A percentile compares a stretch with the other conserved stretches of the same genome.
Conservation (phyloP, 306 rosid genomes). For the Benincasa hispida region DNA sequence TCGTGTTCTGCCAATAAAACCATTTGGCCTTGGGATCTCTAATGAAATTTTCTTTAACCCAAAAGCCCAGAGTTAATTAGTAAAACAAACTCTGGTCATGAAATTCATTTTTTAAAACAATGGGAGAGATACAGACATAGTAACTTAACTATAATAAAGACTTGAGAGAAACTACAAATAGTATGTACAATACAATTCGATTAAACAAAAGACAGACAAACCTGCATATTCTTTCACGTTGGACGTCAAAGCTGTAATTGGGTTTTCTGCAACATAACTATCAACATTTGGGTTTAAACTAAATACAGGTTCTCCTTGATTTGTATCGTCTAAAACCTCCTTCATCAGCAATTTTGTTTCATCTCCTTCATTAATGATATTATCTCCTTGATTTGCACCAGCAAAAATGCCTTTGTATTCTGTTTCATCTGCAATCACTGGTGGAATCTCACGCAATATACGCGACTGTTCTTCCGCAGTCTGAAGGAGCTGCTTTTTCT, state of each 20-base stretch:
- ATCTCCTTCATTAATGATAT: constrained; percentile 10
- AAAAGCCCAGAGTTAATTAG: not conserved
- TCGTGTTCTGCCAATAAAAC: not conserved
- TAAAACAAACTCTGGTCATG: not conserved
- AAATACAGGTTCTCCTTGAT: constrained; percentile 17
- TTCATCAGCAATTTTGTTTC: not conserved
- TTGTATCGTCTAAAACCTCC: constrained; percentile 21
- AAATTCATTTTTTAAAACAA: not conserved
- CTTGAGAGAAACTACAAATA: not conserved
- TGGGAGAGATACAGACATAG: not conserved
- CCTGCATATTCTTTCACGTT: constrained; percentile 26
- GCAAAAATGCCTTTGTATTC: constrained; percentile 31
- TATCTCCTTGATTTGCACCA: constrained; percentile 14
- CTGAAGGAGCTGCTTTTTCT: constrained; percentile 54
- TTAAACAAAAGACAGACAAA: constrained; percentile 10
- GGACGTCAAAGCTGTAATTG: constrained; percentile 12
- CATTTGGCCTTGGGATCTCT: not conserved
- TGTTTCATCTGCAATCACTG: constrained; percentile 45
- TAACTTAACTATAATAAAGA: not conserved
- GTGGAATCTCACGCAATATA: constrained; percentile 50
- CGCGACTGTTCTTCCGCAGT: constrained; percentile 49
- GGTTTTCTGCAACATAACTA: constrained; percentile 16
- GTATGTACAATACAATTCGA: not conserved
- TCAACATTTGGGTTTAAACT: constrained; percentile 33
- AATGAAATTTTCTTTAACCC: not conserved